Percentiles rank a stretch among this genome's conserved stretches.
Conservation (phyloP, 2,329 filamentous ascomycete species). For the Fusarium devonianum region DNA sequence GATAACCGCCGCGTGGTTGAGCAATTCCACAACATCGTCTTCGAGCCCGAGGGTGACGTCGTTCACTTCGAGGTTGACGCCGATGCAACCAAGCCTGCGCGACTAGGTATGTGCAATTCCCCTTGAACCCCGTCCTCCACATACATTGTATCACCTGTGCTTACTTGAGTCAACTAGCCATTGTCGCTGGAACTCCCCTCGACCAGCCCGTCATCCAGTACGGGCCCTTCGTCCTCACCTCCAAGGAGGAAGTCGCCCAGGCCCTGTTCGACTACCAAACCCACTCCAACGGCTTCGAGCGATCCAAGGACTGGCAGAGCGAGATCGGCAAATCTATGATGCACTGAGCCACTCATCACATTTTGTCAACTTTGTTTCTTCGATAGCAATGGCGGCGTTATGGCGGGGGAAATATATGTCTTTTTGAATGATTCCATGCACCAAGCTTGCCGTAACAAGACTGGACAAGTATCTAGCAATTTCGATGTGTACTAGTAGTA, state of each 20-base stretch:
- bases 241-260: slow-evolving; percentile 75
- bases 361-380: background rate
- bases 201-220: slow-evolving; percentile 85
- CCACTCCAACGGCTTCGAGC: slow-evolving; percentile 79
- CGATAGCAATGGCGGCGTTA: slow-evolving; percentile 29
- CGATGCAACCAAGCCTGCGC: slow-evolving; percentile 64
- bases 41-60: slow-evolving; percentile 79
- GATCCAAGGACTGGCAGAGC: slow-evolving; percentile 79
- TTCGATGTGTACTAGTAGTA: too few relatives aligned
- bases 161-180: slow-evolving; percentile 51
- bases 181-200: slow-evolving; percentile 80
- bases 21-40: slow-evolving; percentile 88
- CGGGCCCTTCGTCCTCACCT: slow-evolving; percentile 82
- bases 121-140: background rate
- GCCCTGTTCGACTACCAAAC: slow-evolving; percentile 79
- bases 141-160: background rate
- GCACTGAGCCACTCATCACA: slow-evolving; percentile 37
- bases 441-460: slow-evolving; percentile 4
- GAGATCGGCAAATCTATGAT: slow-evolving; percentile 85
- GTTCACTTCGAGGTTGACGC: slow-evolving; percentile 75
- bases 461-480: too few relatives aligned
- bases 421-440: too few relatives aligned
- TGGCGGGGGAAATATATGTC: slow-evolving; percentile 2
- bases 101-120: slow-evolving; percentile 52
- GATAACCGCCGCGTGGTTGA: slow-evolving; percentile 61